phyloP scores from a whole-genome alignment of 495 filamentous ascomycete species.

The Trichoderma orchidacearum region DNA sequence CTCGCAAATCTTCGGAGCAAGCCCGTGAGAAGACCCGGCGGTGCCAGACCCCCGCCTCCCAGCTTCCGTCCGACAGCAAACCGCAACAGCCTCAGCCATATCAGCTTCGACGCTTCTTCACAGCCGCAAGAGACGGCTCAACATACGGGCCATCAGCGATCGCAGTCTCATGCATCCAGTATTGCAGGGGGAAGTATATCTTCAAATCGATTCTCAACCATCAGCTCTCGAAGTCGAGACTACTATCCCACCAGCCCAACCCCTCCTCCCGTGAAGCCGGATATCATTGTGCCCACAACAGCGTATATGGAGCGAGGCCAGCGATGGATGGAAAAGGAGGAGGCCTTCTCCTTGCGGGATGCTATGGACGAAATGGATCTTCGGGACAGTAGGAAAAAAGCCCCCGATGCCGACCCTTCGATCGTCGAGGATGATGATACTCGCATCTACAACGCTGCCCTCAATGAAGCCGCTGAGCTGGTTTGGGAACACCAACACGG shows the following conservation, averaged over 20 bases:
- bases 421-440: slow-evolving; percentile 42
- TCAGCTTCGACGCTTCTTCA: slow-evolving; percentile 11
- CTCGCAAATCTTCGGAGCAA: slow-evolving; percentile 70
- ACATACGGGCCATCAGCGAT: slow-evolving; percentile 4
- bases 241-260: slow-evolving; percentile 26
- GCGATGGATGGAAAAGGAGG: slow-evolving; percentile 78
- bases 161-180: slow-evolving; percentile 15
- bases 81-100: neutral
- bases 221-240: slow-evolving; percentile 22
- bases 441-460: slow-evolving; percentile 57
- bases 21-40: slow-evolving; percentile 59
- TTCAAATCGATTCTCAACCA: slow-evolving; percentile 23
- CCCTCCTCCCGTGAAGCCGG: slow-evolving; percentile 27
- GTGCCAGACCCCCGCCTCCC: slow-evolving; percentile 63
- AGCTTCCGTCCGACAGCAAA: slow-evolving; percentile 9
- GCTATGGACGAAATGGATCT: slow-evolving; percentile 63
- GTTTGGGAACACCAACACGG: slow-evolving; percentile 72
- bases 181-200: slow-evolving; percentile 18
- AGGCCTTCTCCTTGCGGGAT: slow-evolving; percentile 60
- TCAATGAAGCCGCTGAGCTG: slow-evolving; percentile 75
- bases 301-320: slow-evolving; percentile 69
- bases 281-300: slow-evolving; percentile 39
- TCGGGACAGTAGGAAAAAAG: slow-evolving; percentile 14
- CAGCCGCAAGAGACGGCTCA: slow-evolving; percentile 3
- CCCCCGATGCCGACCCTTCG: slow-evolving; percentile 5